phyloP scores from a whole-genome alignment of 345 rosid species.

The Syzygium aqueum region DNA sequence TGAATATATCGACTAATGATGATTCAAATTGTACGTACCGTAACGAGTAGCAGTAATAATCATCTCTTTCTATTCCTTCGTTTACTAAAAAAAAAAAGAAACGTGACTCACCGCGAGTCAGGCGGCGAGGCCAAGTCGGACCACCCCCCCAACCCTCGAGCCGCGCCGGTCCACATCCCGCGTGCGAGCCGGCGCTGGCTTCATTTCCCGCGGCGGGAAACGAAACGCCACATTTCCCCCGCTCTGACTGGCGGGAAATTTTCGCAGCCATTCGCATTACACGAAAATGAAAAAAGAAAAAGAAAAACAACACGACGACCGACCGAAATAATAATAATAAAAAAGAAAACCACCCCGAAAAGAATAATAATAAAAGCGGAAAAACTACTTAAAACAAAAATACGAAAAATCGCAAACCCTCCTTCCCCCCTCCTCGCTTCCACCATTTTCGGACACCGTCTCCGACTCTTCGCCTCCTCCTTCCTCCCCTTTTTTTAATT shows the following conservation, averaged over 20 bases:
- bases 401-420: not conserved
- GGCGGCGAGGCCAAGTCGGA: not conserved
- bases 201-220: not conserved
- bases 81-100: too few species aligned
- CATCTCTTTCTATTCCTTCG: too few species aligned
- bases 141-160: not conserved
- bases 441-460: not conserved
- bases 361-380: not conserved
- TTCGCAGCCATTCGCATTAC: not conserved
- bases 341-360: fast-evolving
- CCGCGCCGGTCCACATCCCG: too few species aligned
- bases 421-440: not conserved
- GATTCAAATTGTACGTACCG: fast-evolving
- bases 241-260: not conserved
- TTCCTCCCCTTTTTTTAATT: not conserved
- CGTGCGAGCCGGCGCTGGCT: not conserved
- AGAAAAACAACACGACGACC: too few species aligned
- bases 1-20: fast-evolving
- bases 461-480: not conserved
- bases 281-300: not conserved
- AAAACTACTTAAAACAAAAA: not conserved
- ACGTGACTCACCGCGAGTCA: too few species aligned
- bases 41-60: too few species aligned
- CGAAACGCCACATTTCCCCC: not conserved
- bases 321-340: too few species aligned